A percentile compares a stretch with the other conserved stretches of the same genome.
Evolutionary conservation across 352 stramenopile species (phyloP).

Genomic region (Phytopythium boreale): DNA sequence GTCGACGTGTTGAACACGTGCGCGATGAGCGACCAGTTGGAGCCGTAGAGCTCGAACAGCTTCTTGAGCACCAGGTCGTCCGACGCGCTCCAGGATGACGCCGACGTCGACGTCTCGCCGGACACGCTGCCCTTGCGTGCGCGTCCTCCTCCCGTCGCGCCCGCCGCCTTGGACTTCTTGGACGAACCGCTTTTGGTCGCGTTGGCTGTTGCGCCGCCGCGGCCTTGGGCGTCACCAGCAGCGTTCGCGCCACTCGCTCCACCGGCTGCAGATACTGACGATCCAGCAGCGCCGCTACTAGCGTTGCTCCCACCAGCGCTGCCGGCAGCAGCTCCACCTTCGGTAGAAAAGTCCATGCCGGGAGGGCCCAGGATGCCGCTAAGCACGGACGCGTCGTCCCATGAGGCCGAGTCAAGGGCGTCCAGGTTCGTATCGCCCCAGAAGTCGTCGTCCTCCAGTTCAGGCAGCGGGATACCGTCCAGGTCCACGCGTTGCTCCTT

Average conservation of each 20-base stretch:
- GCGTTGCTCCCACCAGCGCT: not conserved
- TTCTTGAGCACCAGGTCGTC: conserved; percentile 84
- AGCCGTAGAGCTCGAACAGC: conserved; percentile 81
- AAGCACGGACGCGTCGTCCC: conserved; percentile 75
- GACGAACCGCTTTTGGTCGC: conserved; percentile 12
- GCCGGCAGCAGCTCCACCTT: not conserved
- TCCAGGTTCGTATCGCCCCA: conserved; percentile 88
- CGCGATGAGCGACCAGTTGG: conserved; percentile 86
- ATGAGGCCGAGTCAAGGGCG: conserved; percentile 76
- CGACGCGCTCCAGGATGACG: conserved; percentile 62
- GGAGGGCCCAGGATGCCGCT: conserved; percentile 49
- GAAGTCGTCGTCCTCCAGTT: conserved; percentile 82
- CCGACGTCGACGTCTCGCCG: conserved; percentile 23
- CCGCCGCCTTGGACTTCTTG: conserved; percentile 65
- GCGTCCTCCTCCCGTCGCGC: conserved; percentile 15
- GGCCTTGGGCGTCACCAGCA: not conserved
- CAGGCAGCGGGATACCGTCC: conserved; percentile 68
- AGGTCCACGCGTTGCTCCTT: conserved; percentile 79
- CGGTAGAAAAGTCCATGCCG: not conserved
- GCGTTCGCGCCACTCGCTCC: not conserved
- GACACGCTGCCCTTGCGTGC: conserved; percentile 62
- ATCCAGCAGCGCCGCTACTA: not conserved
- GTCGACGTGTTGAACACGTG: conserved; percentile 80
- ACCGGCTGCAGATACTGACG: not conserved
- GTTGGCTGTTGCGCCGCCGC: conserved; percentile 5